A percentile compares a stretch with the other conserved stretches of the same genome.
Conservation (phyloP, 164 flowering plant genomes). For the Vitis cinerea region DNA sequence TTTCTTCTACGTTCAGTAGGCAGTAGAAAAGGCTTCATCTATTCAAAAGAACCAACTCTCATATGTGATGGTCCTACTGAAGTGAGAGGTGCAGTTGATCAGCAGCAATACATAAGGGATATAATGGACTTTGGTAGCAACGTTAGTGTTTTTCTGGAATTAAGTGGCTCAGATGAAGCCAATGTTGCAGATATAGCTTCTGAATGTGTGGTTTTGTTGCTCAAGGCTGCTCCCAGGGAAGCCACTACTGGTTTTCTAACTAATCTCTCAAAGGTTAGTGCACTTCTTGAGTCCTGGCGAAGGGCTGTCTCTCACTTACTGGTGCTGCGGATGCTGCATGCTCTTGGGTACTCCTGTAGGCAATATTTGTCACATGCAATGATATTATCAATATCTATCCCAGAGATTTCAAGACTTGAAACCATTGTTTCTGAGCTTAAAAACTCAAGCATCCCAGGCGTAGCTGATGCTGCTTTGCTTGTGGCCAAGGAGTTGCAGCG, state of each 20-base stretch:
- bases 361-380: slow-evolving; percentile 75
- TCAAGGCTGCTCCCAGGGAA: slow-evolving; percentile 87
- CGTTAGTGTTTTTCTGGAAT: slow-evolving; percentile 64
- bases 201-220: slow-evolving; percentile 69
- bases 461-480: slow-evolving; percentile 55
- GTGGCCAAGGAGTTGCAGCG: slow-evolving; percentile 74
- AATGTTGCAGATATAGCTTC: slow-evolving; percentile 78
- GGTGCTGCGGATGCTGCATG: slow-evolving; percentile 64
- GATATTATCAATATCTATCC: slow-evolving; percentile 65
- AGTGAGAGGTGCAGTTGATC: slow-evolving; percentile 29
- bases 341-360: slow-evolving; percentile 75
- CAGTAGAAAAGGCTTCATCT: slow-evolving; percentile 35
- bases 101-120: slow-evolving; percentile 62
- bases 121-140: slow-evolving; percentile 73
- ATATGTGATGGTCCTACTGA: slow-evolving; percentile 45
- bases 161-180: slow-evolving; percentile 42
- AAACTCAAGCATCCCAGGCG: slow-evolving; percentile 37
- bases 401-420: slow-evolving; percentile 67
- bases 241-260: slow-evolving; percentile 74
- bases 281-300: slow-evolving; percentile 53
- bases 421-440: slow-evolving; percentile 52
- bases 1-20: slow-evolving; percentile 67
- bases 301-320: slow-evolving; percentile 34
- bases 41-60: slow-evolving; percentile 63
- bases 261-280: slow-evolving; percentile 65